Evolutionary conservation across 2,329 filamentous ascomycete genomes (phyloP).

Genomic region (Exophiala sp.): DNA sequence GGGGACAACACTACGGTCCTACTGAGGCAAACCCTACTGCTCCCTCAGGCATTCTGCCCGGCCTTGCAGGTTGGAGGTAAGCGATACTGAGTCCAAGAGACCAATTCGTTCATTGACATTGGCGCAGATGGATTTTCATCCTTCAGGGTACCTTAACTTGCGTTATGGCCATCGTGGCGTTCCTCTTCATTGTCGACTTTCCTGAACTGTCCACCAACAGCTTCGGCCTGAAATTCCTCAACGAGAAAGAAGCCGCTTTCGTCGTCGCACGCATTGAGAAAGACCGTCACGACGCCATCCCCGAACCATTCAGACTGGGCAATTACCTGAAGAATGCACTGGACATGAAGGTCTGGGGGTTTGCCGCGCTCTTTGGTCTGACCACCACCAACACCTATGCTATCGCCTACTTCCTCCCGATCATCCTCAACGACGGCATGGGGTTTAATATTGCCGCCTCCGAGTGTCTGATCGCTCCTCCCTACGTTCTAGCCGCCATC

Average conservation of each 20-base stretch:
- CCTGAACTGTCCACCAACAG: constrained; percentile 30
- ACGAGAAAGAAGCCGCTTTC: constrained; percentile 26
- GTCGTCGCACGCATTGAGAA: constrained; percentile 49
- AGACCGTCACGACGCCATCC: constrained; percentile 52
- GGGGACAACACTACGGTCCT: constrained; percentile 26
- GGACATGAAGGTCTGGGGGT: constrained; percentile 56
- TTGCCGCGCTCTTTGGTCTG: constrained; percentile 47
- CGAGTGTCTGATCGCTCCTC: constrained; percentile 70
- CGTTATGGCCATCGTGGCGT: constrained; percentile 40
- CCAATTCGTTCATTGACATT: constrained; percentile 11
- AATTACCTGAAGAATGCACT: constrained; percentile 48
- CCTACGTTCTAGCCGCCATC: constrained; percentile 60
- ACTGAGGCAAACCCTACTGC: constrained; percentile 20
- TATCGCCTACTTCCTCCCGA: constrained; percentile 74
- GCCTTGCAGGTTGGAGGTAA: constrained; percentile 22
- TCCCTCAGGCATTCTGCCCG: constrained; percentile 1
- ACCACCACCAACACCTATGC: constrained; percentile 72
- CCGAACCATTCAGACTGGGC: constrained; percentile 46
- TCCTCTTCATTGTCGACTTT: constrained; percentile 45
- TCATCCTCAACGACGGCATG: constrained; percentile 64
- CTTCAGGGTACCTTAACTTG: constrained; percentile 35
- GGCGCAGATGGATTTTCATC: constrained; percentile 48
- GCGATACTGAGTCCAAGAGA: background rate
- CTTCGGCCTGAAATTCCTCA: constrained; percentile 31
- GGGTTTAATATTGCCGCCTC: constrained; percentile 61